phyloP scores from a whole-genome alignment of 805 yeast species.

The Debaryomyces hansenii region DNA sequence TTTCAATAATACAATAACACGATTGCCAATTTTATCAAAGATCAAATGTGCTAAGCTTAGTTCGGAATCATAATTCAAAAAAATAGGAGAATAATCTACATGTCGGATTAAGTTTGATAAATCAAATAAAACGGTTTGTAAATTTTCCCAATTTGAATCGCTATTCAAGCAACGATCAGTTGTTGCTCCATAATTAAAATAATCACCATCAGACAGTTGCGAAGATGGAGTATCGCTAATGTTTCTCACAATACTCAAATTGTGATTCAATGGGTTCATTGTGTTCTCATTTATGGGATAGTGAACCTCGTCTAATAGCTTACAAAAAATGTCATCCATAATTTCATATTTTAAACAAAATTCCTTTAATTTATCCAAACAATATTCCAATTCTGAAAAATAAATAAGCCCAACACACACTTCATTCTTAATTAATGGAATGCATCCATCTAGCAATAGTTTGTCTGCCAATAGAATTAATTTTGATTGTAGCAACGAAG shows the following conservation, averaged over 20 bases:
- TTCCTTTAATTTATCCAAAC: slow-evolving; percentile 45
- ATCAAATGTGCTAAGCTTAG: slow-evolving; percentile 50
- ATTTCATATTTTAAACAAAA: slow-evolving; percentile 23
- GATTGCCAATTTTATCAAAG: slow-evolving; percentile 51
- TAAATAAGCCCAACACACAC: slow-evolving; percentile 46
- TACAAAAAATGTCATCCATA: slow-evolving; percentile 29
- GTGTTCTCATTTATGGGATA: slow-evolving; percentile 5
- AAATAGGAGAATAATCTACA: slow-evolving; percentile 48
- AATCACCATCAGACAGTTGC: slow-evolving; percentile 13
- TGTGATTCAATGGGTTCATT: slow-evolving; percentile 3
- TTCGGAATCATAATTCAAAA: slow-evolving; percentile 48
- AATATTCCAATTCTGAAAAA: slow-evolving; percentile 51
- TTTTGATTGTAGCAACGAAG: slow-evolving; percentile 30
- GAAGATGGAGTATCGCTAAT: background rate
- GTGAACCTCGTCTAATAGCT: slow-evolving; percentile 16
- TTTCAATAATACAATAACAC: slow-evolving; percentile 46
- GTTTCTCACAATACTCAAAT: slow-evolving; percentile 8
- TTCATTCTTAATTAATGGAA: slow-evolving; percentile 43
- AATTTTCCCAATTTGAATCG: slow-evolving; percentile 4
- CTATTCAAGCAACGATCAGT: background rate
- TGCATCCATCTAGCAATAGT: slow-evolving; percentile 51
- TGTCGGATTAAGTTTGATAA: slow-evolving; percentile 41
- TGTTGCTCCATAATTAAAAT: slow-evolving; percentile 23
- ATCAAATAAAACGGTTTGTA: slow-evolving; percentile 10
- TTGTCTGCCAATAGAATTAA: slow-evolving; percentile 37